These are phyloP conservation scores for Scutellaria galericulata DNA, from an alignment of 257 asterid genomes.

Conservation along the genomic window DNA sequence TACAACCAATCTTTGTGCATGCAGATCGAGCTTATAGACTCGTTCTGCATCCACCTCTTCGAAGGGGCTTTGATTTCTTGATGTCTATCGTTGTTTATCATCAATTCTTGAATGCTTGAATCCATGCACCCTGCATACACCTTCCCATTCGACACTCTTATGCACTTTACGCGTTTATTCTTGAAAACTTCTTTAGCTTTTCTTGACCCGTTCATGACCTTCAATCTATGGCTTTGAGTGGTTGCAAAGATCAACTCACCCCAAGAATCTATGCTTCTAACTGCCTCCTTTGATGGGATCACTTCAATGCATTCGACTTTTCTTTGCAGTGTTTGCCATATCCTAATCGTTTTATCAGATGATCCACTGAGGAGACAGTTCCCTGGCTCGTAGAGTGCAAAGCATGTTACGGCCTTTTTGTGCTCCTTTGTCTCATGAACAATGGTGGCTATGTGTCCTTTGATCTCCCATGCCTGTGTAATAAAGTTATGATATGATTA, in stretches of 20 bases:
- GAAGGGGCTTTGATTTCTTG: slow-evolving; percentile 79
- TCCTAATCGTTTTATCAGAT: slow-evolving; percentile 81
- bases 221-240: slow-evolving; percentile 67
- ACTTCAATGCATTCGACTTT: slow-evolving; percentile 73
- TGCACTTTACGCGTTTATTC: slow-evolving; percentile 71
- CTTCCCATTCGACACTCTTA: slow-evolving; percentile 65
- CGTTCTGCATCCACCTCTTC: slow-evolving; percentile 76
- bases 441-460: slow-evolving; percentile 74
- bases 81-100: slow-evolving; percentile 58
- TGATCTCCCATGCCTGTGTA: slow-evolving; percentile 79
- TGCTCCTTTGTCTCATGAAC: slow-evolving; percentile 63
- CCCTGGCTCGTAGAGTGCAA: slow-evolving; percentile 74
- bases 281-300: slow-evolving; percentile 68
- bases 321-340: slow-evolving; percentile 74
- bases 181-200: slow-evolving; percentile 60
- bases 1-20: slow-evolving; percentile 84
- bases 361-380: slow-evolving; percentile 84
- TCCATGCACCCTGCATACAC: slow-evolving; percentile 80
- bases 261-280: slow-evolving; percentile 59
- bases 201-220: slow-evolving; percentile 75
- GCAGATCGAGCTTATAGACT: slow-evolving; percentile 70
- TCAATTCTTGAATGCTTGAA: slow-evolving; percentile 84
- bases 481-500: background rate
- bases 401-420: slow-evolving; percentile 79
- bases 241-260: slow-evolving; percentile 70